Base-by-base conservation (phyloP, 2,329 filamentous ascomycete genomes). In the Cercospora sesami region DNA sequence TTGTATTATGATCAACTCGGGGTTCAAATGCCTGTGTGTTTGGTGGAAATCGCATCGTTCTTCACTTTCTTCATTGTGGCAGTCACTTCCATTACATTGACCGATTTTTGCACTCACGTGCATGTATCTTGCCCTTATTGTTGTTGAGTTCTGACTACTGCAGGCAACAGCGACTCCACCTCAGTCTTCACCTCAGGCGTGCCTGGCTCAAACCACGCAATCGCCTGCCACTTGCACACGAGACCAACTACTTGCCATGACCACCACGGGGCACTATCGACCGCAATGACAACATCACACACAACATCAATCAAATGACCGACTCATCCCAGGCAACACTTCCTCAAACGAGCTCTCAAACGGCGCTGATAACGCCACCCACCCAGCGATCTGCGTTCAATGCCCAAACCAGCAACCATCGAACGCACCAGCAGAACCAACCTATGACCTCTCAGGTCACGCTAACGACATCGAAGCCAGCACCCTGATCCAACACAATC, bases 1-100 rank as follows among this genome's bases (percentile, higher is more conserved):
- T 65, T 68, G 59, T 66, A 66, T 39, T 51, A 58, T 21, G 30
- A 61, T 48, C 28, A 48, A 60, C 28, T 39, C 60, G 4, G 36
- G 60, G 18, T 63, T 63, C 60, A 33, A 33, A 33, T 51, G 60
- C 42, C 33, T 16, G 48, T 16, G 48, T 23, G n/a, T 55, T 55
- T 55, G 23, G 23, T 55, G 48, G 48, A n/a, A 28, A 28, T 9
- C 14, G 12, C 14, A 55, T 26, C 26, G 23, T n/a, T 55, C 23
- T 16, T 59, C 30, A 59, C 55, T 33, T 21, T 6, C 30, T 18
- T 30, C 18, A 53, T 53, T 9, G 36, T 42, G 36, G 7, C 7
- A 3, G 5, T 42, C 16, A 42, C 36, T 42, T n/a, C 36, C 6
- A 42, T n/a, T 7, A n/a, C 16, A n/a, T 4, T 1, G 6, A 42